Evolutionary conservation across 345 rosid genomes (phyloP).

Genomic region (Populus pruinosa): DNA sequence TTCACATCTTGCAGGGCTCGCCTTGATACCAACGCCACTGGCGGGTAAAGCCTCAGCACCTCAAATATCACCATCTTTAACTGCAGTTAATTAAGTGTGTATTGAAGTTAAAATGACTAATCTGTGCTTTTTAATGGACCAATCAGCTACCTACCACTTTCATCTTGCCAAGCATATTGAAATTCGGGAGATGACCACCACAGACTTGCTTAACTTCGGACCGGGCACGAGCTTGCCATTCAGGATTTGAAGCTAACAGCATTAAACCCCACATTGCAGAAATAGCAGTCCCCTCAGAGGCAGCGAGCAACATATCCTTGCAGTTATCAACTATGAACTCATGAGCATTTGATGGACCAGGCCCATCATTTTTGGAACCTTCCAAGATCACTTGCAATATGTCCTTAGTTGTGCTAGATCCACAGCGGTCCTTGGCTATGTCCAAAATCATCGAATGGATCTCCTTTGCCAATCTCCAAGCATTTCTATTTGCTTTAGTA

Average conservation of each 20-base stretch:
- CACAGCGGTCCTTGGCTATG: not conserved
- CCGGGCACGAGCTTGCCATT: slow-evolving; percentile 5
- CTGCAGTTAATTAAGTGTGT: not conserved
- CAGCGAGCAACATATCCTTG: slow-evolving; percentile 14
- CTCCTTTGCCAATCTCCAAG: not conserved
- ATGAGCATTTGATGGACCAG: not conserved
- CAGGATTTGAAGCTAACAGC: slow-evolving; percentile 7
- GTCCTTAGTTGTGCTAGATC: too few relatives aligned
- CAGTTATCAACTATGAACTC: slow-evolving; percentile 24
- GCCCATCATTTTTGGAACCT: not conserved
- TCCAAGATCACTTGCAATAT: slow-evolving; percentile 1
- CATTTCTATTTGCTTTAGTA: not conserved
- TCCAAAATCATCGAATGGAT: not conserved
- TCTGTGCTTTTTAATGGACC: not conserved
- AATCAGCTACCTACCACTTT: not conserved
- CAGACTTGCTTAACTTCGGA: slow-evolving; percentile 1
- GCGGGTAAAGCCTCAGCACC: too few relatives aligned
- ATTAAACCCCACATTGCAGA: slow-evolving; percentile 9
- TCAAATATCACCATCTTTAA: too few relatives aligned
- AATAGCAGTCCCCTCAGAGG: slow-evolving; percentile 6
- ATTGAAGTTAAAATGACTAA: too few relatives aligned
- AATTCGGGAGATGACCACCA: not conserved
- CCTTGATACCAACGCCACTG: too few relatives aligned
- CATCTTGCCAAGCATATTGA: slow-evolving; percentile 2
- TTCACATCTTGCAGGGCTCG: slow-evolving; percentile 13